Evolutionary conservation across 192 early-diverging fungal species (phyloP).

Genomic region (Phlyctochytrium planicorne): DNA sequence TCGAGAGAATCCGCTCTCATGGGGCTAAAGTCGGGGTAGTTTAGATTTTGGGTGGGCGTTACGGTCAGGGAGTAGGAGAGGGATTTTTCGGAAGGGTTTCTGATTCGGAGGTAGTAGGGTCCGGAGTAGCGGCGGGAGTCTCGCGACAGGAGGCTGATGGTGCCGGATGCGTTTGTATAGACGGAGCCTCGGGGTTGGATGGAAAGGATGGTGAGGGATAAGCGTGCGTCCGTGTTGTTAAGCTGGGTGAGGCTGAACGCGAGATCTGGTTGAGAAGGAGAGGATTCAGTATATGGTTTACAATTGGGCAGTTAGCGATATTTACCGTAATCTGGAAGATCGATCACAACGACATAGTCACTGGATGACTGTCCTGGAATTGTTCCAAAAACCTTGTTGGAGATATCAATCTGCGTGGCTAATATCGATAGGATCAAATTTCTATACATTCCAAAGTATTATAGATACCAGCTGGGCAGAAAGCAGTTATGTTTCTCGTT

Average conservation of each 20-base stretch:
- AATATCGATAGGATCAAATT: too few species aligned
- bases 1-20: background rate
- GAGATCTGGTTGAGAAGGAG: too few species aligned
- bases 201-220: background rate
- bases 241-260: background rate
- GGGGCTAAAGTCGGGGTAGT: background rate
- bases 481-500: too few species aligned
- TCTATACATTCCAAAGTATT: too few species aligned
- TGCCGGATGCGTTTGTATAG: background rate
- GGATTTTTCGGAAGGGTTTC: background rate
- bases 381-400: too few species aligned
- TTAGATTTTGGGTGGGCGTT: background rate
- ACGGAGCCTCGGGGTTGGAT: background rate
- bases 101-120: constrained; percentile 8
- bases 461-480: too few species aligned
- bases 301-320: background rate
- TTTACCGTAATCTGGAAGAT: constrained; percentile 9
- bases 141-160: background rate
- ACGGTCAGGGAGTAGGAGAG: background rate
- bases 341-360: background rate
- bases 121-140: constrained; percentile 16
- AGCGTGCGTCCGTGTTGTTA: background rate
- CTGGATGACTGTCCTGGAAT: background rate
- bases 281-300: background rate
- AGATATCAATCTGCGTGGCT: too few species aligned